These are phyloP conservation scores for Brassica juncea DNA, from an alignment of 345 rosid species.

Conservation along the genomic window DNA sequence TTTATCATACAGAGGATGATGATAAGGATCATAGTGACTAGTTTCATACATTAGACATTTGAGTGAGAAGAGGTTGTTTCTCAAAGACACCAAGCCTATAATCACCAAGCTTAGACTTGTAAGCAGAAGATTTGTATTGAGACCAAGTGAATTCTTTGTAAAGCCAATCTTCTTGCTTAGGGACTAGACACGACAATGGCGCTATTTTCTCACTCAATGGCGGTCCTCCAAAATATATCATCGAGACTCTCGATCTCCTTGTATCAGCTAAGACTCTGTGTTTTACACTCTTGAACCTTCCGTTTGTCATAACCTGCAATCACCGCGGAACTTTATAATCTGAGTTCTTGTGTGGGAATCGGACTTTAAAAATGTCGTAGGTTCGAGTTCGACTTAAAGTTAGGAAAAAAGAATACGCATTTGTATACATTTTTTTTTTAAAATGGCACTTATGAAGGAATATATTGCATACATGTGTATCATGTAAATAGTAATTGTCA, in stretches of 20 bases:
- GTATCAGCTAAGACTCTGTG: conserved; percentile 78
- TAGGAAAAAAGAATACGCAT: not conserved
- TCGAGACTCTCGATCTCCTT: conserved; percentile 67
- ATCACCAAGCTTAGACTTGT: conserved; percentile 76
- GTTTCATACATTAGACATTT: conserved; percentile 2
- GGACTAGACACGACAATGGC: conserved; percentile 54
- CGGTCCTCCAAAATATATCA: conserved; percentile 92
- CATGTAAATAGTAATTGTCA: conserved; percentile 29
- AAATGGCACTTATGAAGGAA: conserved; percentile 14
- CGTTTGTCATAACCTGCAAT: conserved; percentile 85
- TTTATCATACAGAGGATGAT: conserved; percentile 23
- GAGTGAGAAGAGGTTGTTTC: conserved; percentile 41
- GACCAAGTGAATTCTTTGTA: conserved; percentile 88
- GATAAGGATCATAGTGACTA: conserved; percentile 8
- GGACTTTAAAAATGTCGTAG: conserved; percentile 4
- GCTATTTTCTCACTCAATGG: conserved; percentile 59
- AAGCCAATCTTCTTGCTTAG: conserved; percentile 59
- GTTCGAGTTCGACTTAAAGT: not conserved
- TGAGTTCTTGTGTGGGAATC: not conserved
- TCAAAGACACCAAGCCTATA: conserved; percentile 71
- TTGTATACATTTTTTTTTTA: not conserved
- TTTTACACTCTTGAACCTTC: conserved; percentile 82
- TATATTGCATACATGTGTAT: conserved; percentile 1
- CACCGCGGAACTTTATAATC: not conserved
- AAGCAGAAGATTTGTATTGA: conserved; percentile 76